Conservation (phyloP, 2,329 filamentous ascomycete species). For the Ophiocordyceps sinensis region DNA sequence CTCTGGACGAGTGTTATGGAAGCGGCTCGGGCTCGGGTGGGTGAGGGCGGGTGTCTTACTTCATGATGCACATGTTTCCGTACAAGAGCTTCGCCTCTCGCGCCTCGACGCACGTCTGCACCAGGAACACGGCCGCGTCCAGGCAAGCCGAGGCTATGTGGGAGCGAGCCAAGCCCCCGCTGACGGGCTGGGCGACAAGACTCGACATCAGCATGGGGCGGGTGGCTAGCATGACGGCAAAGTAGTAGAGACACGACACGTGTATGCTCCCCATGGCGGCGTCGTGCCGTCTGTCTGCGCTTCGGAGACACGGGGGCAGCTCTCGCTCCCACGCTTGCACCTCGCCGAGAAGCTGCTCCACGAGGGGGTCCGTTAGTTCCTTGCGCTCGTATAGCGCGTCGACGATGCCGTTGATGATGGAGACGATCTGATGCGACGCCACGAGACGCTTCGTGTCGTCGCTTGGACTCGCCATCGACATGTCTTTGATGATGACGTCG, state of each 20-base stretch:
- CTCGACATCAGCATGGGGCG: conserved; percentile 38
- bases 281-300: conserved; percentile 8
- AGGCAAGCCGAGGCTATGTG: conserved; percentile 37
- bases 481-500: conserved; percentile 9
- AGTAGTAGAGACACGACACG: conserved; percentile 43
- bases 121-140: conserved; percentile 39
- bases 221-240: conserved; percentile 41
- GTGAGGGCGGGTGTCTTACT: conserved; percentile 27
- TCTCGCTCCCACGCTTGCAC: conserved; percentile 30
- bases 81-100: conserved; percentile 27
- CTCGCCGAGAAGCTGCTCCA: conserved; percentile 25
- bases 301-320: conserved; percentile 21
- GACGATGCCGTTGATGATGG: conserved; percentile 29
- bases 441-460: conserved; percentile 14
- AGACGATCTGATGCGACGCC: conserved; percentile 25
- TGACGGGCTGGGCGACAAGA: conserved; percentile 23
- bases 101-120: conserved; percentile 36
- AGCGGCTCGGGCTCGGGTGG: too few species aligned
- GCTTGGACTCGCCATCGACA: conserved; percentile 4
- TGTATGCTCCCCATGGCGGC: conserved; percentile 34
- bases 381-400: conserved; percentile 26
- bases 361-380: conserved; percentile 12
- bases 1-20: conserved; percentile 16
- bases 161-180: conserved; percentile 11
- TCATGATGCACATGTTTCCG: conserved; percentile 44